These are phyloP conservation scores for Platismatia glauca DNA, from an alignment of 495 filamentous ascomycete species.

Conservation along the genomic window DNA sequence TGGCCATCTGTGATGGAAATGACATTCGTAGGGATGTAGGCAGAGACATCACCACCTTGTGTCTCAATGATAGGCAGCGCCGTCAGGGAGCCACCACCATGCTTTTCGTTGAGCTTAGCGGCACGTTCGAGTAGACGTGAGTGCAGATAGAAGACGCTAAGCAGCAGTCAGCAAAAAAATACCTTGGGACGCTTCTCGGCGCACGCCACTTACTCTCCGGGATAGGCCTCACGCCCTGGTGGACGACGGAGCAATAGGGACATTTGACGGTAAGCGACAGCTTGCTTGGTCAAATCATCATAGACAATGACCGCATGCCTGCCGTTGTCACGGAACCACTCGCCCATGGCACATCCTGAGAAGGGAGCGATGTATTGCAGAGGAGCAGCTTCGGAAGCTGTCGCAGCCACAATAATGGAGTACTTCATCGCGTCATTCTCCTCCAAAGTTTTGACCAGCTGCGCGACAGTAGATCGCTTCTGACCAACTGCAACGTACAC, in stretches of 20 bases:
- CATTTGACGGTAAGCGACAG: slow-evolving; percentile 99
- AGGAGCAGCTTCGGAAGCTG: slow-evolving; percentile 92
- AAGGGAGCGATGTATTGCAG: slow-evolving; percentile 95
- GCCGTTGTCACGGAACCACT: slow-evolving; percentile 86
- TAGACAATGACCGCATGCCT: slow-evolving; percentile 90
- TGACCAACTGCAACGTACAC: slow-evolving; percentile 98
- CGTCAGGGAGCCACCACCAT: slow-evolving; percentile 92
- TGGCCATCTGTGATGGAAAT: slow-evolving; percentile 99
- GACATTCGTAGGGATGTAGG: slow-evolving; percentile 99
- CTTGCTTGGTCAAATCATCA: slow-evolving; percentile 98
- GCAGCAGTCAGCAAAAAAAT: slow-evolving; percentile 23
- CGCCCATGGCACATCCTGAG: slow-evolving; percentile 72
- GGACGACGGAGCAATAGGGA: slow-evolving; percentile 97
- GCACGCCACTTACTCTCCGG: slow-evolving; percentile 62
- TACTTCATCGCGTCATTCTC: slow-evolving; percentile 99
- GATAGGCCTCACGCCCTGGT: slow-evolving; percentile 99
- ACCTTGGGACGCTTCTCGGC: neutral
- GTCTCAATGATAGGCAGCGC: slow-evolving; percentile 98
- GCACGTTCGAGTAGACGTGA: slow-evolving; percentile 98
- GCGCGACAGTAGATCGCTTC: slow-evolving; percentile 98
- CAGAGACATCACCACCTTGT: slow-evolving; percentile 99
- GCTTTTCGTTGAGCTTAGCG: slow-evolving; percentile 97
- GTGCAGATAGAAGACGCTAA: slow-evolving; percentile 96
- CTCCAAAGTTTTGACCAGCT: slow-evolving; percentile 98
- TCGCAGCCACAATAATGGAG: slow-evolving; percentile 88